A percentile compares a stretch with the other conserved stretches of the same genome.
Evolutionary conservation across 148 eudicot genomes (phyloP).

Genomic region (Silene uniflora): DNA sequence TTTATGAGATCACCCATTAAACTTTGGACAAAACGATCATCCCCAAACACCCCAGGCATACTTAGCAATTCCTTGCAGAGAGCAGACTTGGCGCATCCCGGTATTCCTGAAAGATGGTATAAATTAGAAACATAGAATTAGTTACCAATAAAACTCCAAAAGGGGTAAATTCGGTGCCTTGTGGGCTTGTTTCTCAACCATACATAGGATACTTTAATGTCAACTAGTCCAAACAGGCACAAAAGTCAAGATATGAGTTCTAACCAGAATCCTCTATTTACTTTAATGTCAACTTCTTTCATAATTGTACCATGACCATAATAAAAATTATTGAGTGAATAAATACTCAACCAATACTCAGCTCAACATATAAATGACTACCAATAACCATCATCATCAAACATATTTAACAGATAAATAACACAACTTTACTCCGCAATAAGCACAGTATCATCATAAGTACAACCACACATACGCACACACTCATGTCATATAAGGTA

Average conservation of each 20-base stretch:
- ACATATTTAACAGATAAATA: neutral
- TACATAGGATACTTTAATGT: neutral
- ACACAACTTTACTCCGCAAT: neutral
- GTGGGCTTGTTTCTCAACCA: neutral
- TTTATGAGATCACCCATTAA: slow-evolving; percentile 94
- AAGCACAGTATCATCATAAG: too few species aligned
- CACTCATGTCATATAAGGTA: too few species aligned
- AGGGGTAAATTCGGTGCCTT: neutral
- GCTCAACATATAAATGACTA: neutral
- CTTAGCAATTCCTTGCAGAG: slow-evolving; percentile 77
- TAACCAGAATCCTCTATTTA: neutral
- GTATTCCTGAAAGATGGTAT: slow-evolving; percentile 57
- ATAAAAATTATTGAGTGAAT: neutral
- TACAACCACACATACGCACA: too few species aligned
- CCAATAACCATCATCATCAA: neutral
- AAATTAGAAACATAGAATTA: slow-evolving; percentile 5
- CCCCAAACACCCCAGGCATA: slow-evolving; percentile 57
- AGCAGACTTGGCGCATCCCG: slow-evolving; percentile 97
- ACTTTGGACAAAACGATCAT: slow-evolving; percentile 72
- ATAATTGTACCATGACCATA: neutral
- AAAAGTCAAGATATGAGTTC: neutral
- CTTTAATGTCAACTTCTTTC: neutral
- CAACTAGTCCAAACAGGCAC: neutral
- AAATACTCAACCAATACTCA: neutral
- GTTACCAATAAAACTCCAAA: neutral